phyloP scores from a whole-genome alignment of 2,329 filamentous ascomycete species.

The Alternaria arbusti region DNA sequence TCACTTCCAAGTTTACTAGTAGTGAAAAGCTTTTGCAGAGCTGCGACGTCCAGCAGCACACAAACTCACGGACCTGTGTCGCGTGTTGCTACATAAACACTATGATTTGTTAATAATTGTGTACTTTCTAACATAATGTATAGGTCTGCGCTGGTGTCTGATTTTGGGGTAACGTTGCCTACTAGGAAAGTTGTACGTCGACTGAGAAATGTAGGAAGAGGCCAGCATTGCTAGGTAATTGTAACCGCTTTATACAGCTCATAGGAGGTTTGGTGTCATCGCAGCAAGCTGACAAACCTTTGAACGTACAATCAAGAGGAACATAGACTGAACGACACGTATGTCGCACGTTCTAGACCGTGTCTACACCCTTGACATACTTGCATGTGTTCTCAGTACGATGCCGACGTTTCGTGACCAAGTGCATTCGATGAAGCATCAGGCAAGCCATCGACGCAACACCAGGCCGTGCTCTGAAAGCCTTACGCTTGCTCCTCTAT shows the following conservation, averaged over 20 bases:
- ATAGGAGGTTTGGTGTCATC: not conserved
- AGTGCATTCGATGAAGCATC: not conserved
- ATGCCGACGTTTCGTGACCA: not conserved
- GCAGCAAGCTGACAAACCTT: not conserved
- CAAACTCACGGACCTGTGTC: not conserved
- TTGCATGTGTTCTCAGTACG: not conserved
- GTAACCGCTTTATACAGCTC: not conserved
- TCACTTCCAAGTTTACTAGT: not conserved
- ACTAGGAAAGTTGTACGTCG: not conserved
- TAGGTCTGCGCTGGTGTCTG: too few relatives aligned
- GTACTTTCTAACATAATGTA: too few relatives aligned
- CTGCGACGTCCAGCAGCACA: not conserved
- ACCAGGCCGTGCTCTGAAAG: not conserved
- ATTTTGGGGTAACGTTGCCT: too few relatives aligned
- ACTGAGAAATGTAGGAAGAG: not conserved
- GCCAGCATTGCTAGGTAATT: not conserved
- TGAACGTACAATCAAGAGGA: not conserved
- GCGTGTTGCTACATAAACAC: too few relatives aligned
- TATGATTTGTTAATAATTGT: too few relatives aligned
- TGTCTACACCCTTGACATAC: accelerated
- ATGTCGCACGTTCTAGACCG: accelerated
- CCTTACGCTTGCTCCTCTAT: not conserved
- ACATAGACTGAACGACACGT: accelerated
- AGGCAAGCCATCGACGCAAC: not conserved
- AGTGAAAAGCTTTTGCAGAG: not conserved